These are phyloP conservation scores for Vigna hirtella DNA, from an alignment of 306 rosid genomes.

Conservation along the genomic window DNA sequence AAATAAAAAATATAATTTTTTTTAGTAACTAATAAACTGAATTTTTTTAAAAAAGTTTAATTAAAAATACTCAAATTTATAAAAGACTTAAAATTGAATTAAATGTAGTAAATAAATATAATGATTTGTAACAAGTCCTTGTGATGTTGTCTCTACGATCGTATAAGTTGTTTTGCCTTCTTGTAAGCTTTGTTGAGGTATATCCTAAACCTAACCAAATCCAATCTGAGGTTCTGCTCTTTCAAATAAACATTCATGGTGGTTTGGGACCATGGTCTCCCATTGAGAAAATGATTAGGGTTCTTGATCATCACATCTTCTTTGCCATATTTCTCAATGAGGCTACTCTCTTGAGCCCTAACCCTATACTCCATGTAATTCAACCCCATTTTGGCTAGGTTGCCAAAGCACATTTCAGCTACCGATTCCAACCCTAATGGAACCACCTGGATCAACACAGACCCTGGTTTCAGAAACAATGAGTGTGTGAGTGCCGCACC, in stretches of 20 bases:
- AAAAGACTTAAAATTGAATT: too few species aligned
- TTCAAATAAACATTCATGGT: constrained; percentile 52
- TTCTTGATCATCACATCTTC: constrained; percentile 41
- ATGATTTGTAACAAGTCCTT: neutral
- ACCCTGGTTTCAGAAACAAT: constrained; percentile 47
- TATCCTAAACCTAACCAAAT: constrained; percentile 45
- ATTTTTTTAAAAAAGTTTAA: too few species aligned
- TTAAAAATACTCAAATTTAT: too few species aligned
- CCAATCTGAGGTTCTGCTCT: constrained; percentile 52
- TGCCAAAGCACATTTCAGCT: constrained; percentile 20
- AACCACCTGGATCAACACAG: constrained; percentile 54
- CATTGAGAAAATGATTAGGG: constrained; percentile 31
- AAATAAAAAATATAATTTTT: too few species aligned
- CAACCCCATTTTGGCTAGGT: constrained; percentile 13
- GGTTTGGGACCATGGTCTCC: constrained; percentile 36
- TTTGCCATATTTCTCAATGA: constrained; percentile 45
- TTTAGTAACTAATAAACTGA: too few species aligned
- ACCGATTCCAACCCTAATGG: constrained; percentile 54
- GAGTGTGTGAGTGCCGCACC: constrained; percentile 56
- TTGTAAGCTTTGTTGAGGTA: constrained; percentile 41
- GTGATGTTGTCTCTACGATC: neutral
- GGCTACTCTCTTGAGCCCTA: constrained; percentile 47
- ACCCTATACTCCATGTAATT: constrained; percentile 49
- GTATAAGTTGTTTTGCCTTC: constrained; percentile 36
- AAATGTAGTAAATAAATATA: too few species aligned